These are phyloP conservation scores for Fusarium longipes DNA, from an alignment of 2,329 filamentous ascomycete genomes.

Conservation along the genomic window DNA sequence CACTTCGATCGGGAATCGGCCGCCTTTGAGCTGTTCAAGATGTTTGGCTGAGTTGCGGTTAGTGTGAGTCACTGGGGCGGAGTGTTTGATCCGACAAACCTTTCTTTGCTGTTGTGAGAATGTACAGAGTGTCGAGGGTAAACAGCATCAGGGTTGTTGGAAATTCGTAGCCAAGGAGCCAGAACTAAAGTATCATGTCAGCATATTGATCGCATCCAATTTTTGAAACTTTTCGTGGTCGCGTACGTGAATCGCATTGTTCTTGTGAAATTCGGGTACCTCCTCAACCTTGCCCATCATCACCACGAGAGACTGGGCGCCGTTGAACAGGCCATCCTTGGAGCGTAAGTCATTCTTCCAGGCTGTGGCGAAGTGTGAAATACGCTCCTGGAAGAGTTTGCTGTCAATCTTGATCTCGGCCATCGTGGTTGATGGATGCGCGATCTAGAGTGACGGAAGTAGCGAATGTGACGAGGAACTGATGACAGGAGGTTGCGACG, in stretches of 20 bases:
- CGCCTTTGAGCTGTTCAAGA: constrained; percentile 89
- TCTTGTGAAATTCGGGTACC: constrained; percentile 88
- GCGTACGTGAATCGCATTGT: constrained; percentile 92
- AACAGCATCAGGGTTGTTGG: constrained; percentile 94
- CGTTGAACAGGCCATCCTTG: constrained; percentile 85
- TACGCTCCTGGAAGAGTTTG: constrained; percentile 91
- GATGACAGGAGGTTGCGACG: constrained; percentile 44
- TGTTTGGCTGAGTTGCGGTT: constrained; percentile 77
- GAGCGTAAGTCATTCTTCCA: constrained; percentile 97
- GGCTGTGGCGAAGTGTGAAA: constrained; percentile 85
- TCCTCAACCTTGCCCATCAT: constrained; percentile 97
- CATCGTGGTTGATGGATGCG: constrained; percentile 61
- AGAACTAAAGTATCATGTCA: constrained; percentile 74
- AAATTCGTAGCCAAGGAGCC: constrained; percentile 98
- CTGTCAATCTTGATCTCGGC: constrained; percentile 95
- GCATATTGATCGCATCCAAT: constrained; percentile 8
- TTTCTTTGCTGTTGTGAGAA: constrained; percentile 97
- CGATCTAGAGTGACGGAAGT: constrained; percentile 45
- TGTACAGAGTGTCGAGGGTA: constrained; percentile 86
- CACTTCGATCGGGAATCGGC: constrained; percentile 92
- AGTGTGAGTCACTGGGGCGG: constrained; percentile 43
- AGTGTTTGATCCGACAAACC: constrained; percentile 63
- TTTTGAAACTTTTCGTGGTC: not conserved
- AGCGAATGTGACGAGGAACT: constrained; percentile 38
- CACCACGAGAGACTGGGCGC: constrained; percentile 86